Percentiles rank a stretch among this genome's conserved stretches.
Conservation (phyloP, 345 rosid species). For the Microcos paniculata region DNA sequence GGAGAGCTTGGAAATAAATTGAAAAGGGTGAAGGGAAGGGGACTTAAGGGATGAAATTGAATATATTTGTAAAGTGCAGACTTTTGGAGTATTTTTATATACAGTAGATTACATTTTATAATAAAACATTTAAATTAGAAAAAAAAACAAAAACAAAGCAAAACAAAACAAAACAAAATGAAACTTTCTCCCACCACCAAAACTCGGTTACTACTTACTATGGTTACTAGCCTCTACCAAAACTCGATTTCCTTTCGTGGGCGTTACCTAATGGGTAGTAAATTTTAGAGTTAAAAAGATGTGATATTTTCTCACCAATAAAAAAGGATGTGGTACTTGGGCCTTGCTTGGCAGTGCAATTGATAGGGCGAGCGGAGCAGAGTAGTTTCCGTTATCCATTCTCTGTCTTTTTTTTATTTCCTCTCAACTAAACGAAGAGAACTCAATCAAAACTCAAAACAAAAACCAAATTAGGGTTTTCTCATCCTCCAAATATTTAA, state of each 20-base stretch:
- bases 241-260: neutral
- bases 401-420: conserved; percentile 22
- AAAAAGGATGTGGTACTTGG: neutral
- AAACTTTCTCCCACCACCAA: too few relatives aligned
- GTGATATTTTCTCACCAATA: conserved; percentile 22
- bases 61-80: too few relatives aligned
- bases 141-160: too few relatives aligned
- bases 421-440: conserved; percentile 21
- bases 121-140: too few relatives aligned
- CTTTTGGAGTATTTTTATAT: too few relatives aligned
- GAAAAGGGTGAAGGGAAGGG: too few relatives aligned
- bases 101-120: too few relatives aligned
- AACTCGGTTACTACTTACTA: too few relatives aligned
- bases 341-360: neutral
- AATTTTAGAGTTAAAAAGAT: accelerated
- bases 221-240: too few relatives aligned
- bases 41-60: too few relatives aligned
- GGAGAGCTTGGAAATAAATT: too few relatives aligned
- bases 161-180: too few relatives aligned
- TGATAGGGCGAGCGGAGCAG: conserved; percentile 46
- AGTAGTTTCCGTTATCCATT: conserved; percentile 78
- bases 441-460: conserved; percentile 7
- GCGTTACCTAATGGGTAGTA: neutral
- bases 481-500: conserved; percentile 13
- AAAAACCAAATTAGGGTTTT: conserved; percentile 52